Evolutionary conservation across 495 filamentous ascomycete genomes (phyloP).

Genomic region (Hypomontagnella monticulosa): DNA sequence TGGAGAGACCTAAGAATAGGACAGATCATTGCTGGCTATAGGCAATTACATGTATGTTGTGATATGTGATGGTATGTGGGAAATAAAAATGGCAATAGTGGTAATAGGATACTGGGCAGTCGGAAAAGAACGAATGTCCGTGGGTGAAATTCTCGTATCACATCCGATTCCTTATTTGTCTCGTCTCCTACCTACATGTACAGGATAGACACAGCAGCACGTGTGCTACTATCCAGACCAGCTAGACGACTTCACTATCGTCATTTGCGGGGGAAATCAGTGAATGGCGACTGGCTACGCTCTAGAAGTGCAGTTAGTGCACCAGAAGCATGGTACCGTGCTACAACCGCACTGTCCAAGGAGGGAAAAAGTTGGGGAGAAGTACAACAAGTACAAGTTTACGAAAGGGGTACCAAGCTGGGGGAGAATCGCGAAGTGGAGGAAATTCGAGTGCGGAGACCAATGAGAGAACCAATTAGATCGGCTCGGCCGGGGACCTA

Average conservation of each 20-base stretch:
- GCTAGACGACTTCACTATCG: slow-evolving; percentile 2
- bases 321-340: not conserved
- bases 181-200: not conserved
- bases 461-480: slow-evolving; percentile 20
- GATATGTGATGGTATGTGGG: not conserved
- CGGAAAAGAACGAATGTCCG: not conserved
- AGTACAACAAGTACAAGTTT: not conserved
- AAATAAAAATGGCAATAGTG: not conserved
- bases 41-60: too few species aligned
- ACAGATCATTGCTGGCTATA: too few species aligned
- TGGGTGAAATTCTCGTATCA: slow-evolving; percentile 7
- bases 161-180: slow-evolving; percentile 12
- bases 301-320: not conserved
- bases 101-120: not conserved
- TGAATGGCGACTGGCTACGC: slow-evolving; percentile 13
- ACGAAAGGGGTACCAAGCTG: too few species aligned
- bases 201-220: not conserved
- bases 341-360: not conserved
- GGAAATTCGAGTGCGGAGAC: slow-evolving; percentile 35
- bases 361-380: slow-evolving; percentile 36
- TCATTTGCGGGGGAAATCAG: slow-evolving; percentile 35
- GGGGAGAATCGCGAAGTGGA: slow-evolving; percentile 4
- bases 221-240: not conserved
- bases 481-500: not conserved
- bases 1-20: too few species aligned